phyloP scores from a whole-genome alignment of 2,329 filamentous ascomycete species.

The Colletotrichum endophyticum region DNA sequence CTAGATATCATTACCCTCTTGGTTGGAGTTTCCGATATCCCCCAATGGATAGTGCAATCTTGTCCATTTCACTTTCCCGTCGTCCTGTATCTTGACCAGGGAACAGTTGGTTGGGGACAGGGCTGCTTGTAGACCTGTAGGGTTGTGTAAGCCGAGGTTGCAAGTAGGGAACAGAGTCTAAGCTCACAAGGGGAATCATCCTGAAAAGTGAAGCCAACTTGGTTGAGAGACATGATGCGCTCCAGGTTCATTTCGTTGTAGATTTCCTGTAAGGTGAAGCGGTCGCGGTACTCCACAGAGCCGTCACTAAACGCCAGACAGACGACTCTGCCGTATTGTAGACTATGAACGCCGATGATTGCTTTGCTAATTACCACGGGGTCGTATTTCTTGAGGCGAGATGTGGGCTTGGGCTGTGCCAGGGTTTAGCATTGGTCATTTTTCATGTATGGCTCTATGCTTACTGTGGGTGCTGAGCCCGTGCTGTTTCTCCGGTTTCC shows the following conservation, averaged over 20 bases:
- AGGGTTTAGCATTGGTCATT: slow-evolving; percentile 19
- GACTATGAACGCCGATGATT: slow-evolving; percentile 69
- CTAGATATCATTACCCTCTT: slow-evolving; percentile 46
- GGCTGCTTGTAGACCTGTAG: slow-evolving; percentile 60
- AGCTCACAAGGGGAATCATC: slow-evolving; percentile 68
- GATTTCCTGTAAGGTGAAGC: slow-evolving; percentile 73
- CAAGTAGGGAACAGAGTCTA: not conserved
- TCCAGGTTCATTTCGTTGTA: slow-evolving; percentile 68
- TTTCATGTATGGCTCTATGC: not conserved
- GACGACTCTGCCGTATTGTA: slow-evolving; percentile 74
- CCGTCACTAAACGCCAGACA: slow-evolving; percentile 81
- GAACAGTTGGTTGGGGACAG: slow-evolving; percentile 67
- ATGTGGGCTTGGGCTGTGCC: slow-evolving; percentile 26
- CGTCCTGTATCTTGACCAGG: slow-evolving; percentile 61
- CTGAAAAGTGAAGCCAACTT: slow-evolving; percentile 78
- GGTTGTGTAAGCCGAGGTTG: not conserved
- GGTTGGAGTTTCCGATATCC: slow-evolving; percentile 52
- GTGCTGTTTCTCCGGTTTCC: slow-evolving; percentile 64
- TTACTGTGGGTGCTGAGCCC: slow-evolving; percentile 17
- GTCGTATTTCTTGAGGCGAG: slow-evolving; percentile 65
- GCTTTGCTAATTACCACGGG: slow-evolving; percentile 74
- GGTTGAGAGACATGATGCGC: slow-evolving; percentile 72
- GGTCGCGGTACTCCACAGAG: slow-evolving; percentile 79
- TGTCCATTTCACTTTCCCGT: slow-evolving; percentile 65
- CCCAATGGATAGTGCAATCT: slow-evolving; percentile 54